Evolutionary conservation across 1,284 basidiomycete species (phyloP), one percentile per base, ranked within the genome.

Genomic region (Thecaphora thlaspeos): DNA sequence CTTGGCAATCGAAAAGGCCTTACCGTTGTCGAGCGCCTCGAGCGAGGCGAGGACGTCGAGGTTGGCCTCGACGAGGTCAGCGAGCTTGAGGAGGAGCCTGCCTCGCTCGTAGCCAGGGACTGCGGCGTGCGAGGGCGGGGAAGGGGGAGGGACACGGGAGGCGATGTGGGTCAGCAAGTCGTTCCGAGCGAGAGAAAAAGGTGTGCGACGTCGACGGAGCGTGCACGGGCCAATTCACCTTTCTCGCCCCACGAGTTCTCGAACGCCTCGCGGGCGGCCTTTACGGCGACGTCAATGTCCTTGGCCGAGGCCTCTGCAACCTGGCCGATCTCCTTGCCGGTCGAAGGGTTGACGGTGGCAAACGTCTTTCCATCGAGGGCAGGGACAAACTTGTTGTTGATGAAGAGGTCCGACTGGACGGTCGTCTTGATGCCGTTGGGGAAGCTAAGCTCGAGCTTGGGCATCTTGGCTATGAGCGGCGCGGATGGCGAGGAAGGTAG

Each of bases 31-130:
- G 70, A 91, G 54, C 44, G 72, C 71, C 68, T 79, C 73, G 62
- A 74, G 72, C 48, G 67, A 55, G 43, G 75, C 71, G 55, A 93
- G 81, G 75, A 87, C 87, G 61, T 88, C 88, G 48, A 79, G 71
- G 81, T 89, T 78, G 63, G 82, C 75, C 75, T 90, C 87, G 81
- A 94, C 87, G 40, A 88, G 80, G 38, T 84, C 81, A 11, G 87
- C 89, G 66, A 93, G 84, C 76, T 87, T 87, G 44, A 80, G 75
- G 48, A 82, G 71, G 46, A 88, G 80, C 67, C 83, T 82, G 24
- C 85, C 85, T 52, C 91, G 87, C 62, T 82, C 71, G 38, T 80
- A 74, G 32, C 87, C 89, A 24, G 87, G 81, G 18, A 79, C 84
- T 48, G 12, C 39, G 19, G 39, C 21, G 14, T 36, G 32, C 15